A percentile compares a stretch with the other conserved stretches of the same genome.
Evolutionary conservation across 345 rosid genomes (phyloP).

Genomic region (Triadica sebifera): DNA sequence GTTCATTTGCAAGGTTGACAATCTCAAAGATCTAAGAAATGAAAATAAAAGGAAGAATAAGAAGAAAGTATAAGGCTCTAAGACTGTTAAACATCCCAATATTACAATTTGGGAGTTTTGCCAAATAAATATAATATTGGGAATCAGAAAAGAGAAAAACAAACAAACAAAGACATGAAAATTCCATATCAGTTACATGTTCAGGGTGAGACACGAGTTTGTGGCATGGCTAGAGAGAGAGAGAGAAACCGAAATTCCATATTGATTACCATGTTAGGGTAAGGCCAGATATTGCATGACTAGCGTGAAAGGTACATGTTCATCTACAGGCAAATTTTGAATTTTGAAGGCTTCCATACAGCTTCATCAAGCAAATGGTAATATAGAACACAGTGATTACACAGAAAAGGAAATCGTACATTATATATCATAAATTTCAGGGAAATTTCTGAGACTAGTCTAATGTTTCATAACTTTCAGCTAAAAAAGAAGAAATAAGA

Average conservation of each 20-base stretch:
- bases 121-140: not conserved
- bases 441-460: not conserved
- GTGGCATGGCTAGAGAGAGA: too few relatives aligned
- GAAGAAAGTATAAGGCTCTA: not conserved
- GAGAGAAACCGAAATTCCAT: not conserved
- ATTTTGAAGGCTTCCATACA: not conserved
- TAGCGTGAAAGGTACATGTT: not conserved
- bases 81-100: not conserved
- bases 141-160: not conserved
- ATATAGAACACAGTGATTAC: not conserved
- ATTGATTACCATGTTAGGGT: too few relatives aligned
- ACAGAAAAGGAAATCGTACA: not conserved
- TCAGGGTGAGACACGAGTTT: not conserved
- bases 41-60: slow-evolving; percentile 2
- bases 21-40: slow-evolving; percentile 87
- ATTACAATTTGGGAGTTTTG: not conserved
- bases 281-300: too few relatives aligned
- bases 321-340: not conserved
- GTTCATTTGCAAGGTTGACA: slow-evolving; percentile 97
- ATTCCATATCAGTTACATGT: slow-evolving; percentile 2
- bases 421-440: not conserved
- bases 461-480: not conserved
- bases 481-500: slow-evolving; percentile 9
- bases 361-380: not conserved
- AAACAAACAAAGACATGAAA: not conserved